phyloP scores from a whole-genome alignment of 2,329 filamentous ascomycete species.

The Trichophyton verrucosum region DNA sequence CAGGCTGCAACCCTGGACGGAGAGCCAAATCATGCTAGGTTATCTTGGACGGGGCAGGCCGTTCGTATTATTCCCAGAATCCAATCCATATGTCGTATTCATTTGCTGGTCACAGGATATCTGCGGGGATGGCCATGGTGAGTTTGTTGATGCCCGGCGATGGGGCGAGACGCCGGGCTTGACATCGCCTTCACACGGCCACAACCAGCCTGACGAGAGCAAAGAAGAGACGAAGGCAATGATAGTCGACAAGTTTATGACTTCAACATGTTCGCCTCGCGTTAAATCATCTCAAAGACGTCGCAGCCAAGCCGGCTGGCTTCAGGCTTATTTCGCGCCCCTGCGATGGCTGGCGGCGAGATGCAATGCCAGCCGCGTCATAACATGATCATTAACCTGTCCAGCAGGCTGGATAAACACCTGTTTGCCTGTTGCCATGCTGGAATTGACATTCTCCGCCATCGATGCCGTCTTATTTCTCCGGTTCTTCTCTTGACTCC shows the following conservation, averaged over 20 bases:
- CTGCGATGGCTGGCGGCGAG: not conserved
- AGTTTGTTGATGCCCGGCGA: not conserved
- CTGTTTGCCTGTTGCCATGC: no score
- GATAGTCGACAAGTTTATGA: not conserved
- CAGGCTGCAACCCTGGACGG: not conserved
- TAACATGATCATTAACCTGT: no score
- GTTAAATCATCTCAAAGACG: not conserved
- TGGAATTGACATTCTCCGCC: no score
- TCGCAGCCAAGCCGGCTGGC: constrained; percentile 1
- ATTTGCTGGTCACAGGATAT: not conserved
- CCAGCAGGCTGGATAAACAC: no score
- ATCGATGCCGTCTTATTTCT: no score
- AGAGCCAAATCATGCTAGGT: not conserved
- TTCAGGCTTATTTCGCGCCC: not conserved
- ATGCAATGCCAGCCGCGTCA: no score
- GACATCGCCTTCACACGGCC: not conserved
- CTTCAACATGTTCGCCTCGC: not conserved
- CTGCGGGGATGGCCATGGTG: not conserved
- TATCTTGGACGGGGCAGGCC: no score
- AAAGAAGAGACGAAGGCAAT: not conserved
- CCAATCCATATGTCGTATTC: not conserved
- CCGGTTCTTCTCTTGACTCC: no score
- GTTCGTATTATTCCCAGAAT: no score
- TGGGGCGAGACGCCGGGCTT: not conserved
- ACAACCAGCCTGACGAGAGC: not conserved